These are phyloP conservation scores for Neopestalotiopsis sp. DNA, from an alignment of 2,329 filamentous ascomycete species.

Conservation along the genomic window DNA sequence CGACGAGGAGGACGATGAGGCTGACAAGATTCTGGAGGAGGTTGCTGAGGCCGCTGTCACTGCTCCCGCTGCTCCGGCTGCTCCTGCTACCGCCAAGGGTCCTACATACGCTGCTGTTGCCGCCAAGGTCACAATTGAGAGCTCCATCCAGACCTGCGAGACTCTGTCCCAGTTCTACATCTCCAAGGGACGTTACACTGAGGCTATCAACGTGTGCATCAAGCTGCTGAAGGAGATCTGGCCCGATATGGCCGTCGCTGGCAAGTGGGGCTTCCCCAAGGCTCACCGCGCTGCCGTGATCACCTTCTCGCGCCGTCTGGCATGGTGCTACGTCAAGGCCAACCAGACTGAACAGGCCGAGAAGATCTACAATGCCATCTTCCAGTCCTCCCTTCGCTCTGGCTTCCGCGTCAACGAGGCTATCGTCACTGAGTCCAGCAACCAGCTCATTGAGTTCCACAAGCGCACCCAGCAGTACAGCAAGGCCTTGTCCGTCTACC, in stretches of 20 bases:
- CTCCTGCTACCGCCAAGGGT: neutral
- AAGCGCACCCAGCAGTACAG: conserved; percentile 26
- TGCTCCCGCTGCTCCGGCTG: neutral
- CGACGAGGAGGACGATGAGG: neutral
- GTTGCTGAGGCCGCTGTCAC: neutral
- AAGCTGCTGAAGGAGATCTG: conserved; percentile 26
- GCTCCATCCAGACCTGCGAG: neutral
- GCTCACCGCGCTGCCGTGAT: conserved; percentile 23
- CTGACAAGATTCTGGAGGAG: neutral
- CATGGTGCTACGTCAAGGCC: conserved; percentile 24
- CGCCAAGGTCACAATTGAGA: neutral
- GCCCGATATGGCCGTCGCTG: conserved; percentile 24
- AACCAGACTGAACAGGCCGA: conserved; percentile 30
- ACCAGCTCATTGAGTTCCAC: conserved; percentile 26
- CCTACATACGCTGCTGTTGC: neutral
- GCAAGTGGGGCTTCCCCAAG: conserved; percentile 25
- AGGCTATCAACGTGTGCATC: conserved; percentile 16
- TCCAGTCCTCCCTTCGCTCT: conserved; percentile 28
- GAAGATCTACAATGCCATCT: conserved; percentile 26
- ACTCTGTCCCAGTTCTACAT: neutral
- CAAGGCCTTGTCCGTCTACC: conserved; percentile 27
- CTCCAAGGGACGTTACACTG: neutral
- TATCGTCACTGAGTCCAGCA: conserved; percentile 26
- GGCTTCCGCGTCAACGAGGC: conserved; percentile 27
- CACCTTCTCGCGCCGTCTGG: conserved; percentile 25